Evolutionary conservation across 2,329 filamentous ascomycete species (phyloP), one percentile per base, ranked within the genome.

Genomic region (Neurospora sp.): DNA sequence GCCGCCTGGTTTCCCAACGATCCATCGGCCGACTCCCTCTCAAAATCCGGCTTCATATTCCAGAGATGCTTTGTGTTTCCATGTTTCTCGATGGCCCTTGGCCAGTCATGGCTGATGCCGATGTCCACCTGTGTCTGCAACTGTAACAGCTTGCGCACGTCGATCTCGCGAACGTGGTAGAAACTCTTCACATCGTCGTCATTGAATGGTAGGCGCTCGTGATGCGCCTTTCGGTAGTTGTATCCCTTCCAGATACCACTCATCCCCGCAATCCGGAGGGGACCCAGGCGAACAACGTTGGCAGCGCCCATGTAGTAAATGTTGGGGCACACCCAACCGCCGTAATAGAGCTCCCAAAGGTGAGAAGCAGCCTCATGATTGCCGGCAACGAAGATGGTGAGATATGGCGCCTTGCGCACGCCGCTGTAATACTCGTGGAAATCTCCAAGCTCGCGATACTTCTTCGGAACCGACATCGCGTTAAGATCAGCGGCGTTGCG

Each of bases 301-400:
- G 96, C 93, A 40, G 93, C 93, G 67, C 96, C 96, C 79, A 98
- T 86, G 81, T 97, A 99, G 84, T 97, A 99, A 73, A 99, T 98
- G 75, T 96, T 97, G 9, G 93, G 93, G 8, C 95, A 95, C 6
- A 93, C 96, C 96, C 96, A 99, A 68, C 96, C 96, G 68, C 96
- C 96, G 78, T 98, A 97, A 82, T 93, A 97, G 0, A 99, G 86
- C 81, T 99, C 96, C 84, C 90, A 96, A 5, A 97, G 83, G 80
- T 98, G 89, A 68, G 92, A 93, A 76, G 92, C 92, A 0, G 96
- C 95, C 82, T 99, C 96, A 77, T 99, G 96, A 78, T 99, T 99
- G 2, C 96, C 96, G 62, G 90, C 94, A 68, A 97, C 90, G 81
- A 98, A 98, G 66, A 98, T 83, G 17, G 96, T 99, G 66, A 97